Base-by-base conservation (phyloP, 2,329 filamentous ascomycete species). In the Nemania sp. region DNA sequence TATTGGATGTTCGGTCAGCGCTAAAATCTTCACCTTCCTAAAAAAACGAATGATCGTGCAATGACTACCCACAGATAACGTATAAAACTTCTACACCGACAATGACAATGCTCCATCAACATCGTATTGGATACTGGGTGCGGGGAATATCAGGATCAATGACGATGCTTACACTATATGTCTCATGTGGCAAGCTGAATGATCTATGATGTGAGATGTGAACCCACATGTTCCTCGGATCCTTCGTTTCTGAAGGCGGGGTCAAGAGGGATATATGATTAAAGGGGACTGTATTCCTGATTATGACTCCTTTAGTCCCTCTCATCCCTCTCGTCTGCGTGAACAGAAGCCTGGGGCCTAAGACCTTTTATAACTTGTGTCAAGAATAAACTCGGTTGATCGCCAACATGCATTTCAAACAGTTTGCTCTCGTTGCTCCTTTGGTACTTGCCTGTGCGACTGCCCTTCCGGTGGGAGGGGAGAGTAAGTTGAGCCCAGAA, bases 371-470 rank as follows among this genome's bases (percentile, higher is more conserved):
- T 41, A 29, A 18, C 41, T 22, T n/a, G 43, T 13, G 5, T 11
- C 13, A 15, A 45, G 6, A 51, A 54, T 13, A n/a, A 35, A 47
- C 20, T 43, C 24, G 38, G 26, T 55, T 15, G 35, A 55, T 53
- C 32, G 13, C 59, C 55, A 65, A 56, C 13, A 73, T 73, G 72
- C 71, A 73, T 35, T 53, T 73, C 41, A 73, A 72, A 47, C 68
- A 69, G 32, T 43, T 73, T 45, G 66, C 71, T 29, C 18, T 70
- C 24, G 45, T 73, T 35, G 67, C 66, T 15, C 64, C 72, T 5
- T 63, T 73, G 20, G 35, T 70, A 27, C 26, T 69, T 3, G 70
- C 70, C 27, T 64, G 58, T 56, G 70, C 65, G 27, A 64, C 62
- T 61, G 69, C 69, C 47, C 54, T 70, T 47, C 71, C 71, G 38